Conservation (phyloP, 768 basidiomycete species). For the Rhodotorula toruloides region DNA sequence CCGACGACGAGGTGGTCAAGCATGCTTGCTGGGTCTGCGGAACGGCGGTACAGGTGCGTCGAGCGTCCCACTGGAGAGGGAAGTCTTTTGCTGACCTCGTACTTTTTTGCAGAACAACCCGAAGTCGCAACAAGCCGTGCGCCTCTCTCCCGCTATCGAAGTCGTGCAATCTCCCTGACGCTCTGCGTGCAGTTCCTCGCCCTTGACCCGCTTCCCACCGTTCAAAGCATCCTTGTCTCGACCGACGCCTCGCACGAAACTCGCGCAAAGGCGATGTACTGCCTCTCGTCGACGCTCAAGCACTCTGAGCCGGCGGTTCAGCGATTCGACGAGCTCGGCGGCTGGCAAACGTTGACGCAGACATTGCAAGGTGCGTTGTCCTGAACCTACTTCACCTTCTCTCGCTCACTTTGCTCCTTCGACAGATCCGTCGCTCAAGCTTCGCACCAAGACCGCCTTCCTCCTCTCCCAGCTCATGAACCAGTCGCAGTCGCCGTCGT, state of each 20-base stretch:
- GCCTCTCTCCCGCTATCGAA: constrained; percentile 47
- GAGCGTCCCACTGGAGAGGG: neutral
- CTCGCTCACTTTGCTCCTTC: neutral
- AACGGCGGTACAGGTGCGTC: constrained; percentile 57
- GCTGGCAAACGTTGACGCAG: neutral
- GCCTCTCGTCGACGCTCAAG: constrained; percentile 70
- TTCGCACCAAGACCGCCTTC: constrained; percentile 74
- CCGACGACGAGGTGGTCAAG: constrained; percentile 59
- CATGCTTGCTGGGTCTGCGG: constrained; percentile 80
- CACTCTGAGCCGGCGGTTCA: constrained; percentile 66
- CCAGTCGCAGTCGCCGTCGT: constrained; percentile 46
- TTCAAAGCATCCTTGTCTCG: constrained; percentile 59
- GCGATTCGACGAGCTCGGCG: constrained; percentile 52
- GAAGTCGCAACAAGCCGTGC: constrained; percentile 62
- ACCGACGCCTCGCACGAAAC: constrained; percentile 38
- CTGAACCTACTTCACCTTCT: accelerated
- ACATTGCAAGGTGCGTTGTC: constrained; percentile 28
- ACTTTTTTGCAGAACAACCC: constrained; percentile 69
- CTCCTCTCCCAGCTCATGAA: constrained; percentile 66
- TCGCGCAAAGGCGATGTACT: constrained; percentile 63
- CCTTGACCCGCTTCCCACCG: constrained; percentile 59
- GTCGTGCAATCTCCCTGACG: neutral
- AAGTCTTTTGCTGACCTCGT: neutral
- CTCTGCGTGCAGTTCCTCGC: constrained; percentile 46
- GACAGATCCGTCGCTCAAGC: constrained; percentile 64